Percentiles rank a stretch among this genome's conserved stretches.
Evolutionary conservation across 1,139 yeast genomes (phyloP).

Genomic region (Taphrina confusa): DNA sequence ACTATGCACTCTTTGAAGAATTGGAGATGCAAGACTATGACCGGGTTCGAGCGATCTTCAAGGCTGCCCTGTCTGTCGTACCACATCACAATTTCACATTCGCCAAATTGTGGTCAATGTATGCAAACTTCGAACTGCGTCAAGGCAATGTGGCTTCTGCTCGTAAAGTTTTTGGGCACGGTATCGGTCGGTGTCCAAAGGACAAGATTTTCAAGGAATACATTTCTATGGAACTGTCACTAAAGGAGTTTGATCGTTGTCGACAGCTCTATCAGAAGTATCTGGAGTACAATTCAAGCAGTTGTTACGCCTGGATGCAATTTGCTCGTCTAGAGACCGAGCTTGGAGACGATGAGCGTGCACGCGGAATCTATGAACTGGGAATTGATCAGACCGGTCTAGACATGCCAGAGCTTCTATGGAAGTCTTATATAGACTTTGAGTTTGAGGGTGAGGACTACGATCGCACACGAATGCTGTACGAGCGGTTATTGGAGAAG

Average conservation of each 20-base stretch:
- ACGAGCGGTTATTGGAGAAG: constrained; percentile 50
- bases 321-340: constrained; percentile 69
- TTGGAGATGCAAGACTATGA: constrained; percentile 51
- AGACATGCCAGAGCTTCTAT: constrained; percentile 49
- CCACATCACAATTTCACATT: constrained; percentile 66
- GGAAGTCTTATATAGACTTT: constrained; percentile 59
- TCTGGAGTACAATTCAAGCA: constrained; percentile 57
- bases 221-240: constrained; percentile 53
- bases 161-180: constrained; percentile 69
- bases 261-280: constrained; percentile 69
- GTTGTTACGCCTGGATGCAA: constrained; percentile 54
- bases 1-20: constrained; percentile 68
- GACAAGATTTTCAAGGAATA: constrained; percentile 62
- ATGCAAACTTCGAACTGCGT: constrained; percentile 73
- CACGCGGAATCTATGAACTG: constrained; percentile 61
- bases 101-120: constrained; percentile 71
- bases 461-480: constrained; percentile 58
- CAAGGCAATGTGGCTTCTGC: constrained; percentile 56
- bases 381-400: constrained; percentile 46
- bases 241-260: constrained; percentile 78
- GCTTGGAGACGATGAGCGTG: constrained; percentile 70
- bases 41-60: constrained; percentile 57
- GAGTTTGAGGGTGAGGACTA: constrained; percentile 63
- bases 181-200: constrained; percentile 68
- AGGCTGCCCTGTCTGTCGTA: constrained; percentile 53